Evolutionary conservation across 371 early-diverging fungal genomes (phyloP), one percentile per base, ranked within the genome.

Genomic region (Mucor circinelloides): DNA sequence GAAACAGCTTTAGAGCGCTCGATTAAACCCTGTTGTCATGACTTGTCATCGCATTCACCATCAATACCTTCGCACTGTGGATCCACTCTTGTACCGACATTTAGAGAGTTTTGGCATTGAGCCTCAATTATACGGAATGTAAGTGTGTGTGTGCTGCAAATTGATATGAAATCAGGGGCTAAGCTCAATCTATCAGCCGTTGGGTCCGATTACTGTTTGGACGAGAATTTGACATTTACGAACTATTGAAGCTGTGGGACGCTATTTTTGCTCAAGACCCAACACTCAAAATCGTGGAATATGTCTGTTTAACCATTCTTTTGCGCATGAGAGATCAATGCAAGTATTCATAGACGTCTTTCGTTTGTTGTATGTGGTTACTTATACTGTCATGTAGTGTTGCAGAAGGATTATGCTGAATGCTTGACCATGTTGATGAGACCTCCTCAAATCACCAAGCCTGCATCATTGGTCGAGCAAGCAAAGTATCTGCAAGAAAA

Each of bases 131-230:
- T 97, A 92, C 77, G 96, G 94, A 48, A 85, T 97, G 91, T 90
- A 89, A 73, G 91, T 75, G 2, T 25, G 13, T 46, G 6, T 21
- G n/a, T n/a, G n/a, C n/a, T n/a, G n/a, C n/a, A n/a, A 9, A 30
- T 32, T 44, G 23, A n/a, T 40, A 36, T 36, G 13, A 1, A 36
- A 36, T 13, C 2, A 36, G 13, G 13, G 25, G 27, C 9, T 25
- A 25, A 59, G 2, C 2, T 23, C 4, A 21, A n/a, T 1, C 31
- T 32, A 72, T 10, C 13, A 93, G 93, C 60, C 92, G 96, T 17
- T 97, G 97, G 97, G 80, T 95, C 48, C 88, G 97, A n/a, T 79
- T 97, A 36, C 84, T 97, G 10, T 97, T 96, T 84, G 91, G 94
- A 28, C 83, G 97, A 42, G 97, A 97, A 76, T 91, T 97, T 58